Percentiles rank a stretch among this genome's conserved stretches.
Evolutionary conservation across 2,329 filamentous ascomycete species (phyloP).

Genomic region (Exophiala aquamarina): DNA sequence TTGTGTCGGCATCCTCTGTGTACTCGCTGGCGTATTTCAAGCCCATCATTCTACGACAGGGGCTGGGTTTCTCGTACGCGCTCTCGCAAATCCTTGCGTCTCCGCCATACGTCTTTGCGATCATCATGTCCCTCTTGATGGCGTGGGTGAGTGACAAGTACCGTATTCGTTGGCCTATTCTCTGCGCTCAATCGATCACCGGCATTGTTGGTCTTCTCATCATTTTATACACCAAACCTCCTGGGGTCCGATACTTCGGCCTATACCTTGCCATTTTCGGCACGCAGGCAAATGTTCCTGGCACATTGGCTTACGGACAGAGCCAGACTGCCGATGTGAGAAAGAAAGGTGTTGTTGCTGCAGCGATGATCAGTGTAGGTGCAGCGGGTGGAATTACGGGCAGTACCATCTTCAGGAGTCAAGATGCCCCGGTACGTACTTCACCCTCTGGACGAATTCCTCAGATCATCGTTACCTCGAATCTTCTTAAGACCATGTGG

Average conservation of each 20-base stretch:
- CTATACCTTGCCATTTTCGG: conserved; percentile 58
- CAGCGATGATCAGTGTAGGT: conserved; percentile 16
- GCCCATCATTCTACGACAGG: conserved; percentile 66
- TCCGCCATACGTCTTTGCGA: conserved; percentile 66
- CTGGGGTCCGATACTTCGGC: conserved; percentile 4
- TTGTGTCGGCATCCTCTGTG: conserved; percentile 11
- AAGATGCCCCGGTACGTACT: conserved; percentile 32
- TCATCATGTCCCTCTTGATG: conserved; percentile 59
- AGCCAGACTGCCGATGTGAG: conserved; percentile 9
- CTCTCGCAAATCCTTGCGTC: conserved; percentile 70
- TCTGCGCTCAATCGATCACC: conserved; percentile 55
- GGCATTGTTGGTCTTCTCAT: conserved; percentile 64
- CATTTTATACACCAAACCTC: conserved; percentile 51
- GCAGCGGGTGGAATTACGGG: conserved; percentile 16
- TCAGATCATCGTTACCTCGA: too few relatives aligned
- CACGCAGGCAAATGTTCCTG: conserved; percentile 9
- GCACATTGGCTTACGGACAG: conserved; percentile 9
- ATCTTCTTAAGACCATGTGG: too few relatives aligned
- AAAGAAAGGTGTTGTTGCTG: conserved; percentile 18
- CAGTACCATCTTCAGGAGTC: conserved; percentile 58
- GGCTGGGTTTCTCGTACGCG: conserved; percentile 66
- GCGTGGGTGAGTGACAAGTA: conserved; percentile 68
- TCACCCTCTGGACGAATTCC: too few relatives aligned
- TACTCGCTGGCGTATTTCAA: conserved; percentile 72
- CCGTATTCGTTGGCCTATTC: conserved; percentile 63